phyloP scores from a whole-genome alignment of 2,329 filamentous ascomycete species.

The Scedosporium aurantiacum region DNA sequence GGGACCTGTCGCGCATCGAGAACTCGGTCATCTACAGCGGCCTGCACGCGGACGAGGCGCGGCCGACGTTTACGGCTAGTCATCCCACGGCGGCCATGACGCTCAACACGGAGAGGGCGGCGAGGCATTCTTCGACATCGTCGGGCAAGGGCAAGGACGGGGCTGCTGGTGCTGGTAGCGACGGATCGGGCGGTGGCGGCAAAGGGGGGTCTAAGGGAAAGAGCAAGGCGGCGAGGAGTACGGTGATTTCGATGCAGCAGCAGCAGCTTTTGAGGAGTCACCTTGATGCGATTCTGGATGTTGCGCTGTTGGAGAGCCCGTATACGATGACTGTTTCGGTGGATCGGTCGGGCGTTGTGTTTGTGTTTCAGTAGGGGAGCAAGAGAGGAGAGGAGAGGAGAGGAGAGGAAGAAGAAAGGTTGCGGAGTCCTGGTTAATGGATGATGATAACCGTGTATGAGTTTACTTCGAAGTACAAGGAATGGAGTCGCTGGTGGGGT shows the following conservation, averaged over 20 bases:
- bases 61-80: constrained; percentile 59
- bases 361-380: constrained; percentile 54
- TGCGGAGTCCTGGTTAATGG: not conserved
- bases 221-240: constrained; percentile 21
- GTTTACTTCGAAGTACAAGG: no score
- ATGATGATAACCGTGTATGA: no score
- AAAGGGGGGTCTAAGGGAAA: constrained; percentile 11
- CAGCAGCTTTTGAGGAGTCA: constrained; percentile 78
- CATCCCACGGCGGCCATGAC: constrained; percentile 53
- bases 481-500: no score
- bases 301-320: constrained; percentile 77
- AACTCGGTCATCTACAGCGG: constrained; percentile 74
- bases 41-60: constrained; percentile 55
- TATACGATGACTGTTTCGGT: constrained; percentile 90
- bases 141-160: constrained; percentile 16
- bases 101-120: constrained; percentile 54
- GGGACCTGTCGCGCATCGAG: constrained; percentile 74
- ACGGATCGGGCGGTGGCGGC: constrained; percentile 14
- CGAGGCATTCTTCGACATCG: constrained; percentile 15
- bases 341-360: constrained; percentile 80
- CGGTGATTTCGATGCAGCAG: constrained; percentile 79
- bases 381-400: not conserved
- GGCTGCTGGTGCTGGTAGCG: constrained; percentile 8
- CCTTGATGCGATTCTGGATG: constrained; percentile 76
- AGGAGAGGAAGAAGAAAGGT: not conserved